A percentile compares a stretch with the other conserved stretches of the same genome.
Evolutionary conservation across 2,329 filamentous ascomycete species (phyloP).

Genomic region (Dryadomyces sulphureus): DNA sequence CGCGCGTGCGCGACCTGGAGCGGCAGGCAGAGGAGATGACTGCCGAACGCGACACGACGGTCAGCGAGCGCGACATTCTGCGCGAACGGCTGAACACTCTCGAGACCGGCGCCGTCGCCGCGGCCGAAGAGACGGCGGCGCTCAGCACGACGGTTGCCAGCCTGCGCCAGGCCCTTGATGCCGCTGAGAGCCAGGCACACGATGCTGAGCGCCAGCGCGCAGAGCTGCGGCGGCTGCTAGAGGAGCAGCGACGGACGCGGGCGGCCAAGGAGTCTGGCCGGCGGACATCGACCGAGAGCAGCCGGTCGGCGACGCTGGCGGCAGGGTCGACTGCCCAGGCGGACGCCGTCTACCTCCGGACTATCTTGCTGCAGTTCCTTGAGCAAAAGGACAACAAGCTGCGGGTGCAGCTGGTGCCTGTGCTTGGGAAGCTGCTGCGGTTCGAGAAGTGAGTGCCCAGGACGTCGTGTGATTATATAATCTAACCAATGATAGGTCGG

Average conservation of each 20-base stretch:
- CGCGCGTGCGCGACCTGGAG: slow-evolving; percentile 68
- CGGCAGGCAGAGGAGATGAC: slow-evolving; percentile 54
- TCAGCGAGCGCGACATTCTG: slow-evolving; percentile 52
- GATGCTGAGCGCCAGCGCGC: slow-evolving; percentile 72
- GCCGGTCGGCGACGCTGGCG: slow-evolving; percentile 11
- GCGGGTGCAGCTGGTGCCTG: slow-evolving; percentile 61
- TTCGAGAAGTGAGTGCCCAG: slow-evolving; percentile 53
- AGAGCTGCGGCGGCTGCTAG: slow-evolving; percentile 60
- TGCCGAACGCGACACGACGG: slow-evolving; percentile 56
- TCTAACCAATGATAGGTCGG: slow-evolving; percentile 18
- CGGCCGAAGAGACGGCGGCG: slow-evolving; percentile 59
- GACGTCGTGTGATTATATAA: background rate
- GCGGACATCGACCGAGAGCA: background rate
- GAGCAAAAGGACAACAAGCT: slow-evolving; percentile 68
- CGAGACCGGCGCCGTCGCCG: slow-evolving; percentile 53
- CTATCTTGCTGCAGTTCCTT: slow-evolving; percentile 66
- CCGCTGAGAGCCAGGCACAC: slow-evolving; percentile 66
- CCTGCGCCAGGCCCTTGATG: slow-evolving; percentile 68
- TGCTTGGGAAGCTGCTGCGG: slow-evolving; percentile 59
- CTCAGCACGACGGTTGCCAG: slow-evolving; percentile 63
- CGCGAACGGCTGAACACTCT: slow-evolving; percentile 52
- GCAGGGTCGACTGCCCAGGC: slow-evolving; percentile 9
- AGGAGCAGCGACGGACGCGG: slow-evolving; percentile 46
- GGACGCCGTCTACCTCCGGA: slow-evolving; percentile 59
- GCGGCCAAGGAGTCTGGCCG: background rate